phyloP scores from a whole-genome alignment of 495 filamentous ascomycete species.

The Penicillium atrosanguineum region DNA sequence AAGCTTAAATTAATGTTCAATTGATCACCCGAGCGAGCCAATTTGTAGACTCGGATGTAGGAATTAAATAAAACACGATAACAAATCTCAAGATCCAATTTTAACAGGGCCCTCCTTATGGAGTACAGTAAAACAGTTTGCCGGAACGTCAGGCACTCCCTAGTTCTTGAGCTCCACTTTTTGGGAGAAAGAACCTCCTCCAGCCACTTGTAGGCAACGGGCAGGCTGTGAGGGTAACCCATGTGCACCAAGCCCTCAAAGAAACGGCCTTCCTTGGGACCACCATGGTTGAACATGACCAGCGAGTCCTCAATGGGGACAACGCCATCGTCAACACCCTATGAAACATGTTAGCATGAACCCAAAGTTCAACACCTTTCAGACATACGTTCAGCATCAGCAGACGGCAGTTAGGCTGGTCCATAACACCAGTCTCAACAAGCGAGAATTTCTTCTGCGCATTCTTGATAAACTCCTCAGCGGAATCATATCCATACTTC shows the following conservation, averaged over 20 bases:
- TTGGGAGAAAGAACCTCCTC: slow-evolving; percentile 33
- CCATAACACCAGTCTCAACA: slow-evolving; percentile 64
- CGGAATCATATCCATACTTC: slow-evolving; percentile 65
- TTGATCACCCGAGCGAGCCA: neutral
- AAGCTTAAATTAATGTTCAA: no score
- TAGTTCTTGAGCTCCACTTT: slow-evolving; percentile 23
- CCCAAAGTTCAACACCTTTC: neutral
- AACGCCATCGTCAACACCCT: slow-evolving; percentile 68
- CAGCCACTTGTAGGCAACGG: slow-evolving; percentile 36
- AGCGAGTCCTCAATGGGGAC: slow-evolving; percentile 78
- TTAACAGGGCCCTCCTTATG: no score
- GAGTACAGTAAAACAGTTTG: neutral
- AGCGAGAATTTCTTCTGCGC: slow-evolving; percentile 71
- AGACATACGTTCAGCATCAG: slow-evolving; percentile 64
- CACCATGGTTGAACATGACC: slow-evolving; percentile 64
- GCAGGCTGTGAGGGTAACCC: slow-evolving; percentile 56
- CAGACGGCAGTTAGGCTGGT: slow-evolving; percentile 60
- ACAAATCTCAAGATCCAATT: neutral
- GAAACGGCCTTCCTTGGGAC: slow-evolving; percentile 71
- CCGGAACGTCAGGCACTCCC: neutral
- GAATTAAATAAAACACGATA: neutral
- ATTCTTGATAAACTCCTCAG: slow-evolving; percentile 58
- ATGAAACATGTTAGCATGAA: slow-evolving; percentile 1
- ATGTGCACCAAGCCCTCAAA: slow-evolving; percentile 60
- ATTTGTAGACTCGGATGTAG: neutral